Evolutionary conservation across 164 flowering plant species (phyloP), one percentile per base, ranked within the genome.

Genomic region (Piper longum): DNA sequence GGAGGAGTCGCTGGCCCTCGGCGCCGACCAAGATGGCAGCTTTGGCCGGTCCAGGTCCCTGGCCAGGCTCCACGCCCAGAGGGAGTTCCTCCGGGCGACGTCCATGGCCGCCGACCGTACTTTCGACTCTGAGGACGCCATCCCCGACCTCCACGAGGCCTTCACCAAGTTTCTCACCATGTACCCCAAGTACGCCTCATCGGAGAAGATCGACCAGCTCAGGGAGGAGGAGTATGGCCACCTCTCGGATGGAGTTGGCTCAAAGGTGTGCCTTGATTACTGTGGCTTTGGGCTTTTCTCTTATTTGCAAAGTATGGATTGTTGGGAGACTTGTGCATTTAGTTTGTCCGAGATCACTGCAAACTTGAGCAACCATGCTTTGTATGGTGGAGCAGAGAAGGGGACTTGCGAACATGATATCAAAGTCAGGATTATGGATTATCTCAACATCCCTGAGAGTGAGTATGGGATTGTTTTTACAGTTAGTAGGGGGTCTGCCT

Each of bases 401-500:
- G 83, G 90, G 14, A 83, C 82, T 16, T 51, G 73, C 5, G 95
- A 85, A 62, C 74, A 77, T 55, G 81, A 74, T 66, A 81, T 89
- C 13, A 78, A 78, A 70, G 73, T 66, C 59, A 81, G 96, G 70
- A 81, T 91, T 39, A 89, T 86, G 89, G 83, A 72, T 36, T 83
- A 79, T 68, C 66, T 91, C 80, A 89, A 91, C 73, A 76, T 86
- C 48, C 86, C 89, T 3, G 88, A 85, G 69, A 80, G 64, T 60
- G 96, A 91, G 43, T 91, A 89, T 72, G 81, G 85, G 4, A 77
- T 91, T 73, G 91, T 89, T 44, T 87, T 91, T 71, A 89, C 96
- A 42, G 90, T 85, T 2, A 84, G 86, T 67, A 76, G 86, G 60
- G 83, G 84, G 1, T 91, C 98, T 7, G 98, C 98, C 0, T 85